Base-by-base conservation (phyloP, 2,329 filamentous ascomycete genomes). In the Colletotrichum agaves region DNA sequence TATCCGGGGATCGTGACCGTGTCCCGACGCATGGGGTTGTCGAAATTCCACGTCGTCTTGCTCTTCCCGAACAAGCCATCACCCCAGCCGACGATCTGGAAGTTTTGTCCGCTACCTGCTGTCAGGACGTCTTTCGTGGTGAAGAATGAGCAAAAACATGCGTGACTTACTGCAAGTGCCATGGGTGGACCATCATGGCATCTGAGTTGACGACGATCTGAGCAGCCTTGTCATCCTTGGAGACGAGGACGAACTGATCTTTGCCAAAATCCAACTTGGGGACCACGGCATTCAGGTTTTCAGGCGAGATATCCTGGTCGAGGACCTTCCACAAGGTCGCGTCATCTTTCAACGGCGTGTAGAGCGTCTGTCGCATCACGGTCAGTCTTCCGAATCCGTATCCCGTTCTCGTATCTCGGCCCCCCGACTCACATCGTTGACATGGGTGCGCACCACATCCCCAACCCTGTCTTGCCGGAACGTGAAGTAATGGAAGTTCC, bases 1-100 rank as follows among this genome's bases (percentile, higher is more conserved):
- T 84, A 88, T 0, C 81, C 83, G 70, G 87, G 84, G 0, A 85
- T 79, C 0, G 84, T 85, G 4, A 85, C 78, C 2, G 85, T 86
- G 35, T 81, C 79, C 15, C 79, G 74, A 5, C 78, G 73, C 4
- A 81, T 64, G 0, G 79, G 79, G 19, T 80, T 80, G 3, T 74
- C 64, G 1, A 76, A 62, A n/a, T 69, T 69, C 67, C 4, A 75
- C 17, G 4, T 72, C 53, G n/a, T 74, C 69, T 65, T 43, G 47
- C 61, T 15, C 72, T 58, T n/a, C 69, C 37, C 79, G 37, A 80
- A 81, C 1, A 79, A 76, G 5, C 73, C 74, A 0, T 63, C 53
- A 1, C 74, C 78, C 58, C 79, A 78, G 0, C 73, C 47, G 0
- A 81, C 72, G 50, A 86, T 77, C 72, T 87, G 87, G 77, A 89